Evolutionary conservation across 352 stramenopile genomes (phyloP).

Genomic region (Globisporangium spinosum): DNA sequence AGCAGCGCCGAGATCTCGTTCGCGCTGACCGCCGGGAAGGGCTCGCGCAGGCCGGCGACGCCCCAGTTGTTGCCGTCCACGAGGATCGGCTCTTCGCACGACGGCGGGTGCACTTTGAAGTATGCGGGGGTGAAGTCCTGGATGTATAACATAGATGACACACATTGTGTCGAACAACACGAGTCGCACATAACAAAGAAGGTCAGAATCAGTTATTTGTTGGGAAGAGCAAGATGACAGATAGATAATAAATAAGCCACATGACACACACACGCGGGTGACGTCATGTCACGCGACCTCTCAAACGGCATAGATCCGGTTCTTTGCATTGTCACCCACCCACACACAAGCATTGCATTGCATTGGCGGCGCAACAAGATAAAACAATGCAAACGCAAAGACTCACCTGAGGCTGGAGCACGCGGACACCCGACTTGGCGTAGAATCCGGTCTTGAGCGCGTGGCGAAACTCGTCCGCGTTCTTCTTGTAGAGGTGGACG

Average conservation of each 20-base stretch:
- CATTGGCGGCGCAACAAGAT: not conserved
- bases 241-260: not conserved
- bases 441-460: conserved; percentile 36
- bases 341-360: not conserved
- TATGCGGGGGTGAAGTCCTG: conserved; percentile 29
- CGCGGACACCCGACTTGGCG: conserved; percentile 34
- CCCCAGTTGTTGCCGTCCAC: conserved; percentile 10
- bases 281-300: not conserved
- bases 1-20: conserved; percentile 19
- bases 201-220: conserved; percentile 1
- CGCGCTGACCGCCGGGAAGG: conserved; percentile 34
- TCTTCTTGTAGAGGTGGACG: conserved; percentile 32
- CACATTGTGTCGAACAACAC: not conserved
- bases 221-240: not conserved
- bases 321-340: conserved; percentile 2
- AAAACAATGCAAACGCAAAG: not conserved
- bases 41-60: conserved; percentile 33
- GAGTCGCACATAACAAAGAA: conserved; percentile 10
- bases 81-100: conserved; percentile 19
- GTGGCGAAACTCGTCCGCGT: conserved; percentile 35
- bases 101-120: conserved; percentile 25
- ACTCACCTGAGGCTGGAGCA: conserved; percentile 22
- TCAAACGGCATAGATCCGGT: not conserved
- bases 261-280: not conserved
- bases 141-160: not conserved